Evolutionary conservation across 2,329 filamentous ascomycete species (phyloP), one percentile per base, ranked within the genome.

Genomic region (Epichloe gansuensis): DNA sequence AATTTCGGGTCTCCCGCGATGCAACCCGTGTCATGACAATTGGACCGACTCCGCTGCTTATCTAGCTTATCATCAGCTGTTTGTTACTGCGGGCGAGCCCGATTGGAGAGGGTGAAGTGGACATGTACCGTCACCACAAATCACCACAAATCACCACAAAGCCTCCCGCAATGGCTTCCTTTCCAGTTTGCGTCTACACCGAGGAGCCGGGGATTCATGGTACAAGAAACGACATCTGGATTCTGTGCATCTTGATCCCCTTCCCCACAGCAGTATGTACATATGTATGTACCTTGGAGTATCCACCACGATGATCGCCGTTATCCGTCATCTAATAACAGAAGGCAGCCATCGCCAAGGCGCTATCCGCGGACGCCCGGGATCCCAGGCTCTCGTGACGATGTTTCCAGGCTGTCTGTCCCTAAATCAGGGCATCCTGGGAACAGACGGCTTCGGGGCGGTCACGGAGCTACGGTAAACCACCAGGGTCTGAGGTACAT

Each of bases 281-380:
- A 21, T 9, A 31, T 31, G 28, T 31, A 31, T 9, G 7, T 31
- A 8, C 8, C 28, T 9, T 31, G 28, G 8, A 31, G 28, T 9
- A 23, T 4, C 3, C 23, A 23, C 23, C 23, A 23, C 23, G 9
- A 31, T 31, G 8, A 31, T 31, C 28, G 8, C 28, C 28, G 28
- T 31, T 9, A 9, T 31, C 28, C 28, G 28, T 31, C 28, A 9
- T 31, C 28, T 31, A 8, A 23, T 23, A 23, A 4, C 28, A 1
- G 28, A 31, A 31, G 8, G 28, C 28, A 31, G 28, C 12, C 37
- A 21, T 25, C 17, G 31, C 46, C 41, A 46, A 46, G 17, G n/a
- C 46, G 42, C 51, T 25, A 11, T 42, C 53, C 50, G 53, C 53
- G 53, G 53, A 23, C 49, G 13, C 17, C 53, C 50, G 53, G 41